Base-by-base conservation (phyloP, 1,284 basidiomycete genomes). In the Cutaneotrichosporon mucoides region DNA sequence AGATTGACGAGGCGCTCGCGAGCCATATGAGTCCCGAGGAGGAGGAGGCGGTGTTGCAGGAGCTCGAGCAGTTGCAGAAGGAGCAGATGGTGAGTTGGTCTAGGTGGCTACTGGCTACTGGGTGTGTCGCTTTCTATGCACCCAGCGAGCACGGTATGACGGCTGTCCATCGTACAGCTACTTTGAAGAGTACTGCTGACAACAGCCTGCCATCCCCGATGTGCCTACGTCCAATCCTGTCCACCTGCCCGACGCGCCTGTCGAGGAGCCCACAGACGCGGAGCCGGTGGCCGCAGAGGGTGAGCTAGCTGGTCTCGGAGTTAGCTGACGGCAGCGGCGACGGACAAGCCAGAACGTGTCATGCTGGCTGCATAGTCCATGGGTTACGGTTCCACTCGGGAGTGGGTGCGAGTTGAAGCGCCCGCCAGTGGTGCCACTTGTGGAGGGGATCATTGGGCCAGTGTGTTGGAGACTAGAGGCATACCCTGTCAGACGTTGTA, bases 11-110 rank as follows among this genome's bases (percentile, higher is more conserved):
- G 72, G 86, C 94, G 81, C 81, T 99, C 13, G 84, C 88, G 41
- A 89, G 88, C 63, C 86, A 82, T 38, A 84, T 99, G 67, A 88
- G 88, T 1, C 75, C 87, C 5, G 93, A 95, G 56, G 96, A 99
- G 59, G 95, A 99, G 73, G 93, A 96, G 53, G 88, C 86, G 9
- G 95, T 99, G 0, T 89, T 94, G 71, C 81, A 81, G 4, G 95
- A 99, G 72, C 81, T 97, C 41, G 80, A 77, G 38, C 80, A 82
- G 55, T 76, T 97, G 15, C 85, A 94, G 73, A 77, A 76, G 34
- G 86, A 88, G 69, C 79, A 83, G 33, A 37, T 76, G 69, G 73
- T 75, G 49, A 48, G 53, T 43, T 12, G 24, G n/a, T n/a, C n/a
- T n/a, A n/a, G n/a, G n/a, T n/a, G n/a, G n/a, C n/a, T n/a, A n/a